These are phyloP conservation scores for Suhomyces kilbournensis DNA, from an alignment of 805 yeast genomes.

Conservation along the genomic window DNA sequence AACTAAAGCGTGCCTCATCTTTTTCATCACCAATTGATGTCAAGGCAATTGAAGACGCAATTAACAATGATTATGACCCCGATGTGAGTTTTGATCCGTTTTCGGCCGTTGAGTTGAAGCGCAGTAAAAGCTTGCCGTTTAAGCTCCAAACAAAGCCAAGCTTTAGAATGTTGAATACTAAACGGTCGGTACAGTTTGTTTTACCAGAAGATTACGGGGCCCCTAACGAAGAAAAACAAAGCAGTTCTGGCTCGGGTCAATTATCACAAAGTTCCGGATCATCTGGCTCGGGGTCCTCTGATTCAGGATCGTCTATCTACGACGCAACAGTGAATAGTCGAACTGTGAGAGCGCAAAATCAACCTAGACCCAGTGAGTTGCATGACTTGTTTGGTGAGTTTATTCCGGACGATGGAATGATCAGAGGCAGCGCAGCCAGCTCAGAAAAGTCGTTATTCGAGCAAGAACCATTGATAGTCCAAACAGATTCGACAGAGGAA, in stretches of 20 bases:
- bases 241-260: neutral
- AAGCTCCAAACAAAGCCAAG: neutral
- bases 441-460: neutral
- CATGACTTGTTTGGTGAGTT: neutral
- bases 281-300: neutral
- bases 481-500: neutral
- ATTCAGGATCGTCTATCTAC: neutral
- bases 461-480: neutral
- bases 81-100: conserved; percentile 13
- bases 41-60: neutral
- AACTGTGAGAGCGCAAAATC: neutral
- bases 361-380: neutral
- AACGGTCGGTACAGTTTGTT: conserved; percentile 6
- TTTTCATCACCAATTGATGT: conserved; percentile 1
- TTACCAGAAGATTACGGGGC: neutral
- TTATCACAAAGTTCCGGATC: neutral
- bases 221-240: neutral
- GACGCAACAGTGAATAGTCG: neutral
- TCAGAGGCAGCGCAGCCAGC: neutral
- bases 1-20: conserved; percentile 4
- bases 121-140: conserved; percentile 9
- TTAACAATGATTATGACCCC: conserved; percentile 2
- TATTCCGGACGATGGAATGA: neutral
- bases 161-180: neutral
- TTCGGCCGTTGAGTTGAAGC: conserved; percentile 6